phyloP scores from a whole-genome alignment of 208 protist genomes.

The Tritrichomonas foetus region DNA sequence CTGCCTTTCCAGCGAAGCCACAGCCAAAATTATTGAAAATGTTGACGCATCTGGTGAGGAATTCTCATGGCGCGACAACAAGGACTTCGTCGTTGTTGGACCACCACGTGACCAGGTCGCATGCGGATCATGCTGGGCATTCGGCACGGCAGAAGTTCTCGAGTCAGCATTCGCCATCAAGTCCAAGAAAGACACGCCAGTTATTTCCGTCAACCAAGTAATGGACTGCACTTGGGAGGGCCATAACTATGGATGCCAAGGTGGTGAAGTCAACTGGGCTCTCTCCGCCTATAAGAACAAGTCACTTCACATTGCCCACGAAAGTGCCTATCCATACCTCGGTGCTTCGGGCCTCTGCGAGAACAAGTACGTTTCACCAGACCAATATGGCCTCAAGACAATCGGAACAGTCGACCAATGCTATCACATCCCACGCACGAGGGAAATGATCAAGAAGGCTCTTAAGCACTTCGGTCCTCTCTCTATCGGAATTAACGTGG shows the following conservation, averaged over 20 bases:
- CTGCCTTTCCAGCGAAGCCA: too few relatives aligned
- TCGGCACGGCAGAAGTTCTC: background rate
- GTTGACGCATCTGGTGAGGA: background rate
- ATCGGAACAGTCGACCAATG: background rate
- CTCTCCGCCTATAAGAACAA: background rate
- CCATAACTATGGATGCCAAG: background rate
- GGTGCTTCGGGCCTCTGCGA: background rate
- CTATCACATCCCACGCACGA: background rate
- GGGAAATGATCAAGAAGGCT: background rate
- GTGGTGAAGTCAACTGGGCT: background rate
- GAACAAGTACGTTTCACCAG: background rate
- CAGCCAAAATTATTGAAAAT: background rate
- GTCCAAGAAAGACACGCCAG: background rate
- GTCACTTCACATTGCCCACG: background rate
- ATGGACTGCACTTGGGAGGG: slow-evolving; percentile 37
- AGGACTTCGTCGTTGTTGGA: background rate
- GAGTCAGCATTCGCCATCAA: background rate
- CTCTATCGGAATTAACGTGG: slow-evolving; percentile 1
- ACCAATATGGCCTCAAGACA: background rate
- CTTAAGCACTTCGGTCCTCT: background rate
- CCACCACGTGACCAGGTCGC: slow-evolving; percentile 18
- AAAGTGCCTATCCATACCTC: background rate
- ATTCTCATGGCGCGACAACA: background rate
- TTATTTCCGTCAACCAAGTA: background rate
- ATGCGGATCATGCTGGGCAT: slow-evolving; percentile 35